Evolutionary conservation across 768 basidiomycete species (phyloP).

Genomic region (Mycena indigotica): DNA sequence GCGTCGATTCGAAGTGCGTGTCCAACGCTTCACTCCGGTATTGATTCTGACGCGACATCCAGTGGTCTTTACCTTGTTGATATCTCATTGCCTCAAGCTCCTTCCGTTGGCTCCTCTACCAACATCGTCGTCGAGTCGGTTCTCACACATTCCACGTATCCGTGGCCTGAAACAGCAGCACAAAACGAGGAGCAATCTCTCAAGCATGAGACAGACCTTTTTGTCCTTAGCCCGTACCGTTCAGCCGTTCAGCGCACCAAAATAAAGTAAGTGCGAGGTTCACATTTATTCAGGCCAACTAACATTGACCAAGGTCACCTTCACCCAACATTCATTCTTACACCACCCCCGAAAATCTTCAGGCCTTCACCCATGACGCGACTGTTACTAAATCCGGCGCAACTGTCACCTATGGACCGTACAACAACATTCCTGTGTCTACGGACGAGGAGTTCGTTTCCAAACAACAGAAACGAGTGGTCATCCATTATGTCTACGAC

Average conservation of each 20-base stretch:
- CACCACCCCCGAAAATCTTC: conserved; percentile 64
- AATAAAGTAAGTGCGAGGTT: conserved; percentile 56
- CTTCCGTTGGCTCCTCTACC: conserved; percentile 60
- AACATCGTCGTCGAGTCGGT: conserved; percentile 81
- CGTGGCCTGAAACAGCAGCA: conserved; percentile 71
- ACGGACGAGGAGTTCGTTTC: conserved; percentile 56
- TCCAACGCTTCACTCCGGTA: conserved; percentile 2
- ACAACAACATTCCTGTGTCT: conserved; percentile 70
- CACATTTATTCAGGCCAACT: conserved; percentile 4
- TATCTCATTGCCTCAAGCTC: conserved; percentile 61
- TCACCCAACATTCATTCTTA: conserved; percentile 71
- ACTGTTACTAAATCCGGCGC: conserved; percentile 73
- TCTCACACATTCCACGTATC: conserved; percentile 74
- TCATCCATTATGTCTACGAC: conserved; percentile 82
- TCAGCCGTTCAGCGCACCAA: conserved; percentile 86
- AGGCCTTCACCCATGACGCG: conserved; percentile 60
- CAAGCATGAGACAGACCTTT: conserved; percentile 74
- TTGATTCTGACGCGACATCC: conserved; percentile 15
- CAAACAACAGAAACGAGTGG: conserved; percentile 63
- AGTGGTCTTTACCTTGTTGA: conserved; percentile 58
- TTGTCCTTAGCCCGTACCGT: conserved; percentile 82
- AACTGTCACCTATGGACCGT: conserved; percentile 89
- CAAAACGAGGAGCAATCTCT: conserved; percentile 82
- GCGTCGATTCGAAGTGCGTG: conserved; percentile 55
- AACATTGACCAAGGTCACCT: conserved; percentile 53